phyloP scores from a whole-genome alignment of 257 asterid genomes.

The Ilex asprella region DNA sequence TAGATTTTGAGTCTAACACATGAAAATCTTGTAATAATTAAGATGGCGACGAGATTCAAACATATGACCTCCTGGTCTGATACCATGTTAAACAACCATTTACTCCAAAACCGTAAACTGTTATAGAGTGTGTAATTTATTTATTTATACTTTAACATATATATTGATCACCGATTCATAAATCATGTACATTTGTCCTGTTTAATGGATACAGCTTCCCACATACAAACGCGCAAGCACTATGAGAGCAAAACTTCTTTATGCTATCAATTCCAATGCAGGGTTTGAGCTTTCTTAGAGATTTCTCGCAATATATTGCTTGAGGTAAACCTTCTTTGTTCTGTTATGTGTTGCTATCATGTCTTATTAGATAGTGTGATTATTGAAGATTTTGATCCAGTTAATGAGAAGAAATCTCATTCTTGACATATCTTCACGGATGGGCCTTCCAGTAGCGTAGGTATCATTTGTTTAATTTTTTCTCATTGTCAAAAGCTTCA shows the following conservation, averaged over 20 bases:
- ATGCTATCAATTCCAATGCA: conserved; percentile 91
- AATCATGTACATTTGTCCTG: background rate
- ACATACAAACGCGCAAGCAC: conserved; percentile 83
- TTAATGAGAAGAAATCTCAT: background rate
- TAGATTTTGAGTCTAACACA: no score
- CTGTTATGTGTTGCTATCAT: background rate
- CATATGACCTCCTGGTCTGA: no score
- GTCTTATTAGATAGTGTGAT: background rate
- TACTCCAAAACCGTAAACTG: no score
- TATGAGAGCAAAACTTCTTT: conserved; percentile 79
- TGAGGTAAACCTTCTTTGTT: background rate
- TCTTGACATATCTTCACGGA: background rate
- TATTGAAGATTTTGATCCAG: background rate
- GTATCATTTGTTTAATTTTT: background rate
- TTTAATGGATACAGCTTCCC: conserved; percentile 67
- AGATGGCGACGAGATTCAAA: no score
- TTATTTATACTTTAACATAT: no score
- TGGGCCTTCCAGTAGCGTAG: background rate
- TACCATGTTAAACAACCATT: no score
- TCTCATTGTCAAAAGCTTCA: background rate
- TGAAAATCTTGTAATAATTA: no score
- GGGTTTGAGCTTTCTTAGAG: conserved; percentile 88
- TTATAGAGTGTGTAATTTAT: no score
- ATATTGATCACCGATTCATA: background rate
- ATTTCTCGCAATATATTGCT: background rate